Base-by-base conservation (phyloP, 2,329 filamentous ascomycete genomes). In the Xylariaceae sp. region DNA sequence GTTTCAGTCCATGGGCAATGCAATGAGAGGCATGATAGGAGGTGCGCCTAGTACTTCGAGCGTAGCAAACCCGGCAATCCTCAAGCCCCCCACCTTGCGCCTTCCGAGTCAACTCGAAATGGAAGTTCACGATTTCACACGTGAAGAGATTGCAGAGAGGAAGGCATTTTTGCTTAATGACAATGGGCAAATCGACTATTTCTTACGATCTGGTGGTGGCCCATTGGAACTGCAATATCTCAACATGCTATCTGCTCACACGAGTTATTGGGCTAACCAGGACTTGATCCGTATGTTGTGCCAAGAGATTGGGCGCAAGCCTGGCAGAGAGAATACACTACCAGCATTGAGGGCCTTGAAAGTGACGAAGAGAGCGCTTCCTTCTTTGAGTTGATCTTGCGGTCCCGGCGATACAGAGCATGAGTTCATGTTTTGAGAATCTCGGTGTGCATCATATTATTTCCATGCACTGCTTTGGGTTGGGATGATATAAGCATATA, bases 241-340 rank as follows among this genome's bases (percentile, higher is more conserved):
- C 28, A 96, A 95, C 52, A 98, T 98, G 93, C 68, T 98, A 41
- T 87, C 89, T 43, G 93, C 93, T 8, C 93, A 98, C 64, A 89
- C 87, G 42, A 91, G 87, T 60, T 98, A 98, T 64, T 98, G 93
- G 93, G 76, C 81, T 2, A 82, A 86, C 54, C 78, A 73, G 19
- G 93, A 97, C 60, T 90, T 98, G 61, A 83, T 95, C n/a, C 73
- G 90, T 34, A 83, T 97, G 71, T 66, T 97, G 37, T 94, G 94
- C 33, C 73, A 91, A 24, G 93, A 98, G 65, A 82, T 94, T 52
- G 90, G 90, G 3, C 73, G 91, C 48, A 73, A 73, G 51, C 76
- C 80, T 4, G 90, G 91, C 0, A 81, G 77, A 51, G 71, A 76
- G 3, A 64, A 76, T 49, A 74, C 77, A 1, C 54, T 85, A 36